Conservation (phyloP, 2,329 filamentous ascomycete genomes). For the Colletotrichum melonis region DNA sequence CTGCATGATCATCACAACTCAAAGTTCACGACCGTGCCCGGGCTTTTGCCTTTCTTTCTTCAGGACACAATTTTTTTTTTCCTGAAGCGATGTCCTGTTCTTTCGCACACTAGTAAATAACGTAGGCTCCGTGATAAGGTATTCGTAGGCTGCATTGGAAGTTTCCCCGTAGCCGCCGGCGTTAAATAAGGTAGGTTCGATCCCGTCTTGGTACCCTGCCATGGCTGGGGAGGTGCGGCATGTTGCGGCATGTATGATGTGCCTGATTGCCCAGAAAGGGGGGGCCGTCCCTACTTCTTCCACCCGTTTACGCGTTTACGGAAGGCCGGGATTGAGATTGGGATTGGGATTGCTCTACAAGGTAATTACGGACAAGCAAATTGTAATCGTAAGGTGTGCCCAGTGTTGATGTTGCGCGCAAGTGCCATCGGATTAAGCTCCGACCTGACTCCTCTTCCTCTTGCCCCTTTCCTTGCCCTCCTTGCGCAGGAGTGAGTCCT, state of each 20-base stretch:
- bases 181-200: not conserved
- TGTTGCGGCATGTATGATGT: not conserved
- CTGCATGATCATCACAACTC: not conserved
- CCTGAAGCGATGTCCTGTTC: not conserved
- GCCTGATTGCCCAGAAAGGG: not conserved
- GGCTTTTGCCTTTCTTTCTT: not conserved
- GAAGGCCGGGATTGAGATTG: not conserved
- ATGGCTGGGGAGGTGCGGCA: too few relatives aligned
- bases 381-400: not conserved
- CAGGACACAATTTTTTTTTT: not conserved
- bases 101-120: not conserved
- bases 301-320: not conserved
- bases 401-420: not conserved
- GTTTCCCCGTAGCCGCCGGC: not conserved
- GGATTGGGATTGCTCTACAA: not conserved
- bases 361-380: not conserved
- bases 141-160: not conserved
- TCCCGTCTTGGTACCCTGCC: not conserved
- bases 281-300: not conserved
- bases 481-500: too few relatives aligned
- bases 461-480: not conserved
- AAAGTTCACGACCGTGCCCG: not conserved
- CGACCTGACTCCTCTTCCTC: not conserved
- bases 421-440: constrained; percentile 19
- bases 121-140: too few relatives aligned